Evolutionary conservation across 805 yeast species (phyloP), one percentile per base, ranked within the genome.

Genomic region (Candida koratica): DNA sequence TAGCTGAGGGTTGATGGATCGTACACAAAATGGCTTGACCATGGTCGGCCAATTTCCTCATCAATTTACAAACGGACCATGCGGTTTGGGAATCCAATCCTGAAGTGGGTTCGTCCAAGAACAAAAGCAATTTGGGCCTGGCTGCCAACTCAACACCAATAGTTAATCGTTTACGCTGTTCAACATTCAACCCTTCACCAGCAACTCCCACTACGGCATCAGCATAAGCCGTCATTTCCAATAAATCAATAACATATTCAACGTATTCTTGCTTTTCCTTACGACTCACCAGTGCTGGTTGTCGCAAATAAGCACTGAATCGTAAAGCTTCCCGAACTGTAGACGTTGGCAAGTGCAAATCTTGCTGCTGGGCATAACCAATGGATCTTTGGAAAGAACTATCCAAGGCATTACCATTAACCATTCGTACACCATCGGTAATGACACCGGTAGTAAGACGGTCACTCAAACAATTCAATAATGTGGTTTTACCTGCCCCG

Each of bases 1-100:
- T 69, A 36, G 94, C 89, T 6, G 93, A 84, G 51, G 95, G 94
- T 60, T 84, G 94, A 60, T 84, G 93, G 47, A 84, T 84, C 17
- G 94, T 84, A 35, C 68, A 62, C 43, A 63, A 56, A 42, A 63
- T 61, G 25, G 68, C 66, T 42, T 62, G 69, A 17, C 68, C 68
- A 38, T 59, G 60, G 43, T 61, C 62, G 28, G 67, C 65, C 36
- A 63, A 57, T 44, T 62, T 62, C 45, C 67, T 55, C 52, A 63
- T 53, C 50, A 62, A 58, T 37, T 61, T 51, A 51, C 67, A 61
- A 35, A 63, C 57, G 11, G 67, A 59, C 68, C 68, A 63, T 24
- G 69, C 68, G 42, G 69, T 61, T 51, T 62, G 67, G 12, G 69
- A 63, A 44, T 61, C 67, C 43, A 61, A 60, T 41, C 71, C 71